phyloP scores from a whole-genome alignment of 225 moss, liverwort and hornwort species.

The Marchantia paleacea region DNA sequence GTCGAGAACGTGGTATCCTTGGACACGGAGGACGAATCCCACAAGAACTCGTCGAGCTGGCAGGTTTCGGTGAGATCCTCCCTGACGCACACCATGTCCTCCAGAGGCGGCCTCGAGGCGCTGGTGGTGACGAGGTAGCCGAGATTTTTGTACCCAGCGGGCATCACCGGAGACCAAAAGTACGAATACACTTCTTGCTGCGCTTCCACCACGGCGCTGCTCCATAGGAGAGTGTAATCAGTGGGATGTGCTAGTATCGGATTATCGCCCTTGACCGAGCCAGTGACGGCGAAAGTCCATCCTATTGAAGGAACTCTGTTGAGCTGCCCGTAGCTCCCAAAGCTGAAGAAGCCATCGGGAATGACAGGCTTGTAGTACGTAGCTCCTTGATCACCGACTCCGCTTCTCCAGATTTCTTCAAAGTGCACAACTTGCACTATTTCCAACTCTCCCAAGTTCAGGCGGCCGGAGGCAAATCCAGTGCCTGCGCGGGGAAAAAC shows the following conservation, averaged over 20 bases:
- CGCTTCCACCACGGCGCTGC: conserved; percentile 55
- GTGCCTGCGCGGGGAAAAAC: conserved; percentile 58
- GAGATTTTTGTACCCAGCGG: conserved; percentile 59
- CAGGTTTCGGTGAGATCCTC: conserved; percentile 60
- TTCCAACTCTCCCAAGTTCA: conserved; percentile 64
- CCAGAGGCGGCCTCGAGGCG: conserved; percentile 40
- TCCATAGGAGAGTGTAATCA: conserved; percentile 66
- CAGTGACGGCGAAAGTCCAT: conserved; percentile 54
- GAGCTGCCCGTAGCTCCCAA: conserved; percentile 61
- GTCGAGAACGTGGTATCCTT: conserved; percentile 43
- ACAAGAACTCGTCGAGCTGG: conserved; percentile 43
- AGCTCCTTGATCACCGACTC: conserved; percentile 43
- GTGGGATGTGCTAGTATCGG: conserved; percentile 52
- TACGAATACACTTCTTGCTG: conserved; percentile 48
- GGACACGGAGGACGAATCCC: conserved; percentile 38
- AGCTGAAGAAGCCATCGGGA: conserved; percentile 52
- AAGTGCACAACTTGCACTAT: conserved; percentile 48
- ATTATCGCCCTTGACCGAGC: conserved; percentile 28
- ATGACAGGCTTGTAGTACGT: conserved; percentile 65
- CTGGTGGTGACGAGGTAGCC: conserved; percentile 64
- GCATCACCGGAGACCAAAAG: conserved; percentile 67
- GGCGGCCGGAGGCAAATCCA: conserved; percentile 57
- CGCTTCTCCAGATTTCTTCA: conserved; percentile 71
- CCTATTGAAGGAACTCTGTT: conserved; percentile 36
- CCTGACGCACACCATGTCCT: conserved; percentile 59